Base-by-base conservation (phyloP, 2,329 filamentous ascomycete genomes). In the Arthroderma sp. region DNA sequence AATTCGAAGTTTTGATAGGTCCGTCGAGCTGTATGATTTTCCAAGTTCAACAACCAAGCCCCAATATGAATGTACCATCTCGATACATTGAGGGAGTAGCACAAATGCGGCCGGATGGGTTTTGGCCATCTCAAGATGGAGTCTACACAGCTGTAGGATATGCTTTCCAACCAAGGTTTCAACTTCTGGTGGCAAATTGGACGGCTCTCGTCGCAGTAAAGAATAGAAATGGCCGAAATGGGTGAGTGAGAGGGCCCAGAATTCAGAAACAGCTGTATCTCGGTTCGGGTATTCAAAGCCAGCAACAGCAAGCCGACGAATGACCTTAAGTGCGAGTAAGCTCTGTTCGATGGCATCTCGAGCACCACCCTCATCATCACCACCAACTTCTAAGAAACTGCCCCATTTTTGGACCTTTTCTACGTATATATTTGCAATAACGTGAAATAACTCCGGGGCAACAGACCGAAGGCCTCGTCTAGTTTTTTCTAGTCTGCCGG, bases 91-190 rank as follows among this genome's bases (percentile, higher is more conserved):
- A 1, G 87, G 85, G 5, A 98, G 73, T 8, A 85, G 71, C 1
- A 81, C 80, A 61, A 95, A 96, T 44, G 86, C 84, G 3, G 83
- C 80, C 1, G 88, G 80, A 59, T 94, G 87, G 4, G 72, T 67
- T 41, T 78, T 77, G 1, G 85, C 79, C 81, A 96, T 89, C 45
- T 86, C 81, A 34, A 93, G 73, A 59, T 96, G 91, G 3, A 98
- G 69, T 63, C 96, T 98, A 3, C 88, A 81, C 41, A 96, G 81
- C 58, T 96, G 88, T 36, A 95, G 66, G 2, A 94, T 70, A 58
- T 95, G 88, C 58, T 87, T 93, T 52, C 84, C 83, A n/a, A 94
- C 68, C 27, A 82, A 58, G 32, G 73, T 74, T 47, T 76, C 74
- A 27, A 78, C 73, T 3, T 66, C 62, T 3, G 65, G 59, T 1